Conservation (phyloP, 345 rosid genomes). For the Turnera subulata region DNA sequence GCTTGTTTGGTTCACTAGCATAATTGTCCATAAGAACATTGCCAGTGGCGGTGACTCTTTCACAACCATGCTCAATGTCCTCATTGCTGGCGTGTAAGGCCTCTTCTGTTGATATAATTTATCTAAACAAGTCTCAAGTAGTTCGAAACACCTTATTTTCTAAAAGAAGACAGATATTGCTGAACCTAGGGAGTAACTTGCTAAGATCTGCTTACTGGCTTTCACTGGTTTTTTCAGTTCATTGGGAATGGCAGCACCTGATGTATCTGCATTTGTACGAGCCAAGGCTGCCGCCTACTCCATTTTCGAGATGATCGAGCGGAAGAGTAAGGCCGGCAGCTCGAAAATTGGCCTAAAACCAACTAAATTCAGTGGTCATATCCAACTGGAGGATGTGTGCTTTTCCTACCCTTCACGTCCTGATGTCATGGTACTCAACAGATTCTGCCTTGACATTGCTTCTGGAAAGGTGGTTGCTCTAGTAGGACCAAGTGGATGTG, state of each 20-base stretch:
- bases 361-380: conserved; percentile 54
- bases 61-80: conserved; percentile 90
- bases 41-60: conserved; percentile 75
- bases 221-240: conserved; percentile 57
- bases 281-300: conserved; percentile 84
- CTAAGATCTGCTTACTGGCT: too few relatives aligned
- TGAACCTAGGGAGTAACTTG: too few relatives aligned
- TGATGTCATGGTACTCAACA: conserved; percentile 50
- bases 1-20: conserved; percentile 77
- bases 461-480: conserved; percentile 73
- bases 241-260: conserved; percentile 76
- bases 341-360: conserved; percentile 46
- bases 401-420: conserved; percentile 78
- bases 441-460: conserved; percentile 45
- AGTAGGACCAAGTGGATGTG: conserved; percentile 76
- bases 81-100: conserved; percentile 74
- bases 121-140: too few relatives aligned
- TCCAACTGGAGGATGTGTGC: conserved; percentile 52
- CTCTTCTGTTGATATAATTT: background rate
- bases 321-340: conserved; percentile 34
- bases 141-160: too few relatives aligned
- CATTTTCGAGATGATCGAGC: conserved; percentile 77
- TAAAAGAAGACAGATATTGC: too few relatives aligned
- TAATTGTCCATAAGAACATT: conserved; percentile 62
- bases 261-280: conserved; percentile 61